Conservation (phyloP, 148 eudicot genomes). For the Rheum nobile region DNA sequence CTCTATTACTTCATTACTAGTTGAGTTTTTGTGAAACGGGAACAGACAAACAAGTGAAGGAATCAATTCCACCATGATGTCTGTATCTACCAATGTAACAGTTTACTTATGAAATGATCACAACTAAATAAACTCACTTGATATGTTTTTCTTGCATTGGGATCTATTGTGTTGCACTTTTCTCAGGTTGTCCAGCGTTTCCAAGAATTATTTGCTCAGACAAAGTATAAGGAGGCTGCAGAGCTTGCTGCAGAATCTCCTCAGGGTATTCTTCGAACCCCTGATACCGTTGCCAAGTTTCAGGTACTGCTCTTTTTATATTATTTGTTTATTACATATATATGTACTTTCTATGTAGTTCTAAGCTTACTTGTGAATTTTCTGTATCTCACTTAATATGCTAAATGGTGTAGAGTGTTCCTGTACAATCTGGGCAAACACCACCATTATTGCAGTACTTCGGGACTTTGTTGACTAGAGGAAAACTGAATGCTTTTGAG, state of each 20-base stretch:
- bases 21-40: not conserved
- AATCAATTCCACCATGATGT: not conserved
- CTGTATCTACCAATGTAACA: not conserved
- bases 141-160: not conserved
- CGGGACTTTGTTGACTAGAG: conserved; percentile 74
- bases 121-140: not conserved
- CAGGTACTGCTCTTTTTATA: conserved; percentile 40
- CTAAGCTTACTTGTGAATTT: not conserved
- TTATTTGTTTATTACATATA: not conserved
- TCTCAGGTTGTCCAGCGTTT: conserved; percentile 92
- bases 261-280: conserved; percentile 87
- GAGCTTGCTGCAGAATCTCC: conserved; percentile 99
- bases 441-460: conserved; percentile 92
- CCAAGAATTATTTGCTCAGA: conserved; percentile 94
- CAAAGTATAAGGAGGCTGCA: conserved; percentile 97
- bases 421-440: conserved; percentile 94
- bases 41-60: not conserved
- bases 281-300: conserved; percentile 94
- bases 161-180: not conserved
- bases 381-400: not conserved
- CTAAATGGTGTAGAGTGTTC: conserved; percentile 74
- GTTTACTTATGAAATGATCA: not conserved
- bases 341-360: not conserved
- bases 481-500: conserved; percentile 90
- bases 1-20: not conserved